phyloP scores from a whole-genome alignment of 2,329 filamentous ascomycete genomes.

The Epichloe coenophiala region DNA sequence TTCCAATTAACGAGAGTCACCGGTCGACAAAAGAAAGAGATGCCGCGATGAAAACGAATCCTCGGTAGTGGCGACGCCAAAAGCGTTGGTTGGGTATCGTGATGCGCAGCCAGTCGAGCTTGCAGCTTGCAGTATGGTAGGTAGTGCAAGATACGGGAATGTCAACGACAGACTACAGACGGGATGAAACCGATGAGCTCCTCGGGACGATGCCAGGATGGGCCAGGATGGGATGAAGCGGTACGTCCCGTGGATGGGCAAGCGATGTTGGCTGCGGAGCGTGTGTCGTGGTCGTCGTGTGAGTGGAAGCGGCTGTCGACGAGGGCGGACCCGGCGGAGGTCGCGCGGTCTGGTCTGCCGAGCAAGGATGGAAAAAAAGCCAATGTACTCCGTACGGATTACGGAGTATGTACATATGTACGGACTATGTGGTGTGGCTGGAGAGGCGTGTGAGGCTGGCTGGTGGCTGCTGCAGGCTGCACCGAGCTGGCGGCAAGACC shows the following conservation, averaged over 20 bases:
- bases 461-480: too few species aligned
- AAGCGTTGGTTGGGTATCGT: conserved; percentile 1
- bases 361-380: not conserved
- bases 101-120: not conserved
- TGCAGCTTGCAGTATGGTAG: not conserved
- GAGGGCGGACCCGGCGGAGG: conserved; percentile 1
- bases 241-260: not conserved
- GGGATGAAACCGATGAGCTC: not conserved
- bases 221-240: not conserved
- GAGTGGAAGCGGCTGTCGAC: conserved; percentile 1
- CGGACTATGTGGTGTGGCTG: not conserved
- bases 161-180: not conserved
- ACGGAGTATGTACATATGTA: too few species aligned
- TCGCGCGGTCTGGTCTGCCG: conserved; percentile 1
- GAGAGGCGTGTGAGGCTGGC: not conserved
- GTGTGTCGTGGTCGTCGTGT: conserved; percentile 1
- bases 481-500: not conserved
- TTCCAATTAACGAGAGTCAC: not conserved
- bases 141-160: not conserved
- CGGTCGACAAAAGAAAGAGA: not conserved
- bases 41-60: not conserved
- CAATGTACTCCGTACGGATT: not conserved
- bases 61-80: not conserved
- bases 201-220: not conserved
- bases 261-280: conserved; percentile 2